Base-by-base conservation (phyloP, 2,329 filamentous ascomycete genomes). In the Nakataea oryzae region DNA sequence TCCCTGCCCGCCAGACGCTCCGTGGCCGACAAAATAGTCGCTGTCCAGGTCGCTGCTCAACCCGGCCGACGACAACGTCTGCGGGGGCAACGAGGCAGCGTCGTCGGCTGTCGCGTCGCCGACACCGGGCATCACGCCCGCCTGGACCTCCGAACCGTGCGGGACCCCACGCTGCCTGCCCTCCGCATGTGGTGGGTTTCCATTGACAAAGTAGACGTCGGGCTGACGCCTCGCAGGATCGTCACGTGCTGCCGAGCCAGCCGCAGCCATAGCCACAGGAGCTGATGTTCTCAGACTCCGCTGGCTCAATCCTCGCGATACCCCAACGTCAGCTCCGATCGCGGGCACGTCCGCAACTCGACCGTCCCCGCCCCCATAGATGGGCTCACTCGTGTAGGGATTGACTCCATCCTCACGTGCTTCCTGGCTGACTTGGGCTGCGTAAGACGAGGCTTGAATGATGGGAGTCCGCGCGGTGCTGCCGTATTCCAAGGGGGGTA, bases 341-440 rank as follows among this genome's bases (percentile, higher is more conserved):
- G 41, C 32, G 8, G 34, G 30, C 30, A 11, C 11, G 21, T 9
- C 41, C 17, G 17, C 41, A n/a, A 9, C 41, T 21, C 41, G n/a
- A n/a, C 17, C 2, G 41, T 9, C 17, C 21, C 17, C 41, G 21
- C 21, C 41, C 34, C 14, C 17, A n/a, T n/a, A 66, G 14, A 77
- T 65, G 0, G 78, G 75, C 66, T 81, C 75, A 65, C 74, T 79
- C 34, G 78, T 84, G 65, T 85, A 85, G 2, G 82, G 82, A 66
- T 86, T 85, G 54, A 85, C 75, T 8, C 82, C 81, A 64, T 85
- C 82, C 65, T 81, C 73, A 63, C 76, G 73, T 3, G 80, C 82
- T 64, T 81, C 76, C 63, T 79, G 73, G 66, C 78, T 76, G 63
- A 82, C 76, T 59, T 82, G 70, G 61, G 78, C 77, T 11, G 80